Evolutionary conservation across 2,329 filamentous ascomycete genomes (phyloP).

Genomic region (Sporothrix pallida): DNA sequence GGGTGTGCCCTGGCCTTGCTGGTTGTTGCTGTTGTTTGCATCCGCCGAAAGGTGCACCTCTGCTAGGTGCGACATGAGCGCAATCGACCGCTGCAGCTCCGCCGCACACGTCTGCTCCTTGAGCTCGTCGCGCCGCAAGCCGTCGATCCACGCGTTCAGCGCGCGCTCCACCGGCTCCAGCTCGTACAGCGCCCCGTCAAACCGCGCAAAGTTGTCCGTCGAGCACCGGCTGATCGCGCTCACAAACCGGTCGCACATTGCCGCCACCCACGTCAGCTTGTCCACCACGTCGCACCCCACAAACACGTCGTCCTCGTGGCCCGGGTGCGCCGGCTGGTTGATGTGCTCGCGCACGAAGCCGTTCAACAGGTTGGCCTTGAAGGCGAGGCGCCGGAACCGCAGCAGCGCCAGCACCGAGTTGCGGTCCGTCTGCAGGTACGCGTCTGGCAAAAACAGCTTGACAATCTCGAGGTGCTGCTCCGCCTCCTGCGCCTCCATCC

Average conservation of each 20-base stretch:
- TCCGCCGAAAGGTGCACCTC: constrained; percentile 72
- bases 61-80: constrained; percentile 83
- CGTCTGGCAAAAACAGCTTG: constrained; percentile 85
- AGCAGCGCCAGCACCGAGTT: constrained; percentile 89
- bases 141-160: constrained; percentile 86
- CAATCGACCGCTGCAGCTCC: constrained; percentile 82
- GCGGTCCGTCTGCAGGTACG: constrained; percentile 72
- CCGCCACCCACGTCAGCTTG: constrained; percentile 81
- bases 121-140: constrained; percentile 80
- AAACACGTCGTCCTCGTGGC: constrained; percentile 78
- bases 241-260: constrained; percentile 83
- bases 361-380: constrained; percentile 82
- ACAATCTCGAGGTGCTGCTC: constrained; percentile 87
- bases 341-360: constrained; percentile 80
- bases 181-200: constrained; percentile 82
- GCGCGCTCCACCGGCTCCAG: constrained; percentile 90
- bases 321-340: constrained; percentile 64
- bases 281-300: constrained; percentile 81
- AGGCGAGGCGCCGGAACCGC: constrained; percentile 83
- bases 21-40: background rate
- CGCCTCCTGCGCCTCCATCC: constrained; percentile 87
- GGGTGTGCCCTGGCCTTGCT: background rate
- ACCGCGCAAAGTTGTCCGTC: constrained; percentile 76
- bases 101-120: constrained; percentile 82
- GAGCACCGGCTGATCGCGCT: constrained; percentile 80